Evolutionary conservation across 495 filamentous ascomycete genomes (phyloP).

Genomic region (Pyrenula massariospora): DNA sequence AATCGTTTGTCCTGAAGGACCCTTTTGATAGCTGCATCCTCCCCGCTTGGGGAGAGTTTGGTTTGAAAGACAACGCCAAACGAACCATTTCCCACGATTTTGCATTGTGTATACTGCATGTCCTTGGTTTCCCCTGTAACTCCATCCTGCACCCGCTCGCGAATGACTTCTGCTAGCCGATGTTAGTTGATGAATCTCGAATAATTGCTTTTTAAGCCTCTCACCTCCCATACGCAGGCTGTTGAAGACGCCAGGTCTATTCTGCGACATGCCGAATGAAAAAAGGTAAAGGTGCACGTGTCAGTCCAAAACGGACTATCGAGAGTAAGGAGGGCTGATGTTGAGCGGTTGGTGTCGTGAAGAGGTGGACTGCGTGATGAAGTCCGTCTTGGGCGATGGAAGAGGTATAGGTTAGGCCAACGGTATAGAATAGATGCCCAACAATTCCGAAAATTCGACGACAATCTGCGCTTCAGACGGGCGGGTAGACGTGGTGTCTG

Average conservation of each 20-base stretch:
- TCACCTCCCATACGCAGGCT: slow-evolving; percentile 77
- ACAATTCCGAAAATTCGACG: background rate
- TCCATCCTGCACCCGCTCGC: slow-evolving; percentile 98
- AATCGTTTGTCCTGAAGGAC: slow-evolving; percentile 98
- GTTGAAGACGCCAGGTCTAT: slow-evolving; percentile 62
- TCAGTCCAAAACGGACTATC: slow-evolving; percentile 14
- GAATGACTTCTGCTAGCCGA: slow-evolving; percentile 68
- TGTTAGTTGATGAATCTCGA: slow-evolving; percentile 14
- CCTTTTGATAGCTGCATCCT: slow-evolving; percentile 97
- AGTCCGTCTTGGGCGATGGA: slow-evolving; percentile 40
- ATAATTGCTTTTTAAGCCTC: slow-evolving; percentile 11
- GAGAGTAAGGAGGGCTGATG: slow-evolving; percentile 33
- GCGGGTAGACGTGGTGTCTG: background rate
- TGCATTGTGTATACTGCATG: slow-evolving; percentile 97
- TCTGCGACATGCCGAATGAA: slow-evolving; percentile 52
- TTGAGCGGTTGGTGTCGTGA: slow-evolving; percentile 32
- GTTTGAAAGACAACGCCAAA: slow-evolving; percentile 99
- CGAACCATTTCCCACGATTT: slow-evolving; percentile 98
- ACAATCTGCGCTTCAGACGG: background rate
- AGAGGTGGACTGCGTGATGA: slow-evolving; percentile 20
- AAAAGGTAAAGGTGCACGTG: background rate
- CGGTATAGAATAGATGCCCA: slow-evolving; percentile 1
- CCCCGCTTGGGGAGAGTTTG: slow-evolving; percentile 89
- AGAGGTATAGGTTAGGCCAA: slow-evolving; percentile 9
- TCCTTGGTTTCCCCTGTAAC: slow-evolving; percentile 91